A percentile compares a stretch with the other conserved stretches of the same genome.
Conservation (phyloP, 306 rosid genomes). For the Lupinus albus region DNA sequence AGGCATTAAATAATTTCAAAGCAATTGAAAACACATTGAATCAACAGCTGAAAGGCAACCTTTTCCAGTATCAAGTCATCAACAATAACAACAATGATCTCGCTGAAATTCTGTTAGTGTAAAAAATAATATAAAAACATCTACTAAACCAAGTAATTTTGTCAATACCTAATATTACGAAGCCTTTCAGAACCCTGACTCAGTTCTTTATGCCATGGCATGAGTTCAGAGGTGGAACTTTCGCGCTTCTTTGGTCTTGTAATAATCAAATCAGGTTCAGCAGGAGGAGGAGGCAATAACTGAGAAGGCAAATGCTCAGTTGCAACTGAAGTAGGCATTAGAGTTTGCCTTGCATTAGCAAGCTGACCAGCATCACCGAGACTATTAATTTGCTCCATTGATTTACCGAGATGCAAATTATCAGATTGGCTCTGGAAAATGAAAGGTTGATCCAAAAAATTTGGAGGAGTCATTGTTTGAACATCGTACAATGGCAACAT, state of each 20-base stretch:
- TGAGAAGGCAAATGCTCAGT: conserved; percentile 53
- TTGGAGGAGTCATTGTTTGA: conserved; percentile 51
- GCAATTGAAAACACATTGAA: conserved; percentile 16
- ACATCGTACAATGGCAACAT: conserved; percentile 55
- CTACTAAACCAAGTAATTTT: conserved; percentile 24
- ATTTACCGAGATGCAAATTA: conserved; percentile 57
- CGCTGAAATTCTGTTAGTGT: neutral
- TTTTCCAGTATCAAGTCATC: conserved; percentile 32
- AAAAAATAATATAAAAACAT: conserved; percentile 23
- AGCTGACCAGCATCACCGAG: conserved; percentile 52
- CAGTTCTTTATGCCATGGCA: conserved; percentile 77
- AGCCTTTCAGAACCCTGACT: conserved; percentile 61
- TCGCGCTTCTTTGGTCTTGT: conserved; percentile 79
- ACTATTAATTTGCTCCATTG: conserved; percentile 55
- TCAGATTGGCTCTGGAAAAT: conserved; percentile 55
- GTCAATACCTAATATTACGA: conserved; percentile 69
- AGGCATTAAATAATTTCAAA: neutral
- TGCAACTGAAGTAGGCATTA: conserved; percentile 48
- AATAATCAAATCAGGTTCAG: conserved; percentile 54
- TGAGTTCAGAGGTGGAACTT: conserved; percentile 69
- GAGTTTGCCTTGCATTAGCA: conserved; percentile 48
- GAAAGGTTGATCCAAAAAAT: conserved; percentile 57
- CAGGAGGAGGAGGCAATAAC: conserved; percentile 46
- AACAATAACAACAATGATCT: conserved; percentile 12
- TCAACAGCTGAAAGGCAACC: conserved; percentile 19